Percentiles rank a stretch among this genome's conserved stretches.
Evolutionary conservation across 2,329 filamentous ascomycete species (phyloP).

Genomic region (Calonectria pteridis): DNA sequence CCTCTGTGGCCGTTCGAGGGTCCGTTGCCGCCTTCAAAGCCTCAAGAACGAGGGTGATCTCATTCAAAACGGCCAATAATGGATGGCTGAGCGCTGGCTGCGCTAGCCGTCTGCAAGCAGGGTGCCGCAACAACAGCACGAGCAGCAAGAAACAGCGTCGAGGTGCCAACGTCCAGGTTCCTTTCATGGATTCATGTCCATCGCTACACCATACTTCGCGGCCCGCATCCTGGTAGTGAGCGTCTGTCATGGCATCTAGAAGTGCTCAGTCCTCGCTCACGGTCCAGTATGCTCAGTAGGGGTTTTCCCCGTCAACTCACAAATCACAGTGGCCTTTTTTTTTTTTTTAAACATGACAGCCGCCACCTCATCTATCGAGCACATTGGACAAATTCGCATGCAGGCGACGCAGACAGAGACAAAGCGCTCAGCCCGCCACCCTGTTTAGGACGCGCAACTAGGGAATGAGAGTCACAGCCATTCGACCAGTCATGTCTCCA

Average conservation of each 20-base stretch:
- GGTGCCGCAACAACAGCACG: not conserved
- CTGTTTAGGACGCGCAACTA: slow-evolving; percentile 22
- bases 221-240: slow-evolving; percentile 1
- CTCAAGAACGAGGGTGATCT: slow-evolving; percentile 34
- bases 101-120: slow-evolving; percentile 30
- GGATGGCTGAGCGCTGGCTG: slow-evolving; percentile 32
- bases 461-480: slow-evolving; percentile 22
- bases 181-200: not conserved
- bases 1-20: slow-evolving; percentile 31
- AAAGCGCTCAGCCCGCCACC: slow-evolving; percentile 33
- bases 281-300: slow-evolving; percentile 20
- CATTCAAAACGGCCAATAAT: slow-evolving; percentile 39
- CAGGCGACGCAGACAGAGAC: slow-evolving; percentile 22
- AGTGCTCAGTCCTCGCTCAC: slow-evolving; percentile 15
- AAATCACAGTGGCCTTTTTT: not conserved
- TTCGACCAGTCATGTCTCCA: slow-evolving; percentile 4
- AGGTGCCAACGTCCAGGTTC: slow-evolving; percentile 12
- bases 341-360: slow-evolving; percentile 7
- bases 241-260: slow-evolving; percentile 5
- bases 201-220: slow-evolving; percentile 10
- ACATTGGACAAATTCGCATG: not conserved
- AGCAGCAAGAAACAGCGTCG: not conserved
- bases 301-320: slow-evolving; percentile 25
- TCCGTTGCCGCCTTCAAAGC: slow-evolving; percentile 39
- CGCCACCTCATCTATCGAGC: slow-evolving; percentile 6